Evolutionary conservation across 192 early-diverging fungal species (phyloP).

Genomic region (Coemansia sp.): DNA sequence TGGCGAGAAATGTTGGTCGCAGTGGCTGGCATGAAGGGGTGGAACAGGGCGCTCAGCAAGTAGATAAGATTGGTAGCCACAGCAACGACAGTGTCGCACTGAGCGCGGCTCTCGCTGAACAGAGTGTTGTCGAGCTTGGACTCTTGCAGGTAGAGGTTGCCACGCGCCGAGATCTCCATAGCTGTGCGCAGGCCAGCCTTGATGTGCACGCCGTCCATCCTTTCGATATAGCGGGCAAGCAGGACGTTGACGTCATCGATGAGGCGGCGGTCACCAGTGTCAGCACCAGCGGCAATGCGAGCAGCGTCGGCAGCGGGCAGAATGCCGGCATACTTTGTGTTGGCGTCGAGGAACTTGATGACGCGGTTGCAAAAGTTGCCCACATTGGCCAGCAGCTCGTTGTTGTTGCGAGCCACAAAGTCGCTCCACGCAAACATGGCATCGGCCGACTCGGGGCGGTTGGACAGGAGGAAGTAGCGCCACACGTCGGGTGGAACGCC

Average conservation of each 20-base stretch:
- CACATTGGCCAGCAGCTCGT: constrained; percentile 89
- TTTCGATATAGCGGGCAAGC: constrained; percentile 71
- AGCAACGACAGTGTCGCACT: constrained; percentile 86
- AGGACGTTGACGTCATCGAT: constrained; percentile 80
- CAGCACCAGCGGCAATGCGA: constrained; percentile 47
- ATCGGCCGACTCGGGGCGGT: constrained; percentile 91
- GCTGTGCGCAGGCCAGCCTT: constrained; percentile 74
- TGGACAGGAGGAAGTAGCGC: constrained; percentile 93
- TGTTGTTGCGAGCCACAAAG: constrained; percentile 93
- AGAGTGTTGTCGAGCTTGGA: constrained; percentile 88
- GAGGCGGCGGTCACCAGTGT: constrained; percentile 65
- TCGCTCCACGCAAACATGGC: constrained; percentile 91
- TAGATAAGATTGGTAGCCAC: constrained; percentile 86
- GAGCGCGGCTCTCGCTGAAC: constrained; percentile 69
- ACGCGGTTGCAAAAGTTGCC: constrained; percentile 99
- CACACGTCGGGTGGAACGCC: constrained; percentile 90
- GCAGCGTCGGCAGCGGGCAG: constrained; percentile 62
- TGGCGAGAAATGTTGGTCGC: constrained; percentile 75
- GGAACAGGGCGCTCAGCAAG: constrained; percentile 79
- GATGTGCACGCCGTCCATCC: constrained; percentile 82
- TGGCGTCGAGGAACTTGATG: constrained; percentile 78
- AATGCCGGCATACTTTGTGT: constrained; percentile 85
- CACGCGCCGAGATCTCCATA: constrained; percentile 94
- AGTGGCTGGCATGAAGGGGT: constrained; percentile 92
- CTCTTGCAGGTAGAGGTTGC: constrained; percentile 94